Percentiles rank a stretch among this genome's conserved stretches.
Evolutionary conservation across 1,284 basidiomycete species (phyloP).

Genomic region (Rhodotorula sp.): DNA sequence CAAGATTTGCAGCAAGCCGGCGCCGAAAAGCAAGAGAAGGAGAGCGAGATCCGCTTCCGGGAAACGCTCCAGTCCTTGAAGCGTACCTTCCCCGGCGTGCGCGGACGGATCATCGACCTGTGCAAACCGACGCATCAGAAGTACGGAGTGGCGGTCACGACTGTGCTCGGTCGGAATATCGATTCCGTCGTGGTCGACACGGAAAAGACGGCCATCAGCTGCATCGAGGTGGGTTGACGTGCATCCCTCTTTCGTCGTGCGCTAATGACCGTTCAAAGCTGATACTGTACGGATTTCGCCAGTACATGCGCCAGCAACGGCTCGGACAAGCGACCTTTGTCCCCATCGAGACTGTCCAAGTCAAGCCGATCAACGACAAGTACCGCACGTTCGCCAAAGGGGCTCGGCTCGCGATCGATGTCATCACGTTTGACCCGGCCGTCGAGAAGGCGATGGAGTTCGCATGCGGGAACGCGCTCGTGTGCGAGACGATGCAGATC

Average conservation of each 20-base stretch:
- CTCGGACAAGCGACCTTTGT: slow-evolving; percentile 95
- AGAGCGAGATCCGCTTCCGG: slow-evolving; percentile 77
- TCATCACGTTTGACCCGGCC: slow-evolving; percentile 80
- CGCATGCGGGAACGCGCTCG: slow-evolving; percentile 89
- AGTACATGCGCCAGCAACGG: slow-evolving; percentile 94
- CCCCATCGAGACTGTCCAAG: slow-evolving; percentile 92
- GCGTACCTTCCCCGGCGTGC: slow-evolving; percentile 71
- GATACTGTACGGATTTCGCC: slow-evolving; percentile 1
- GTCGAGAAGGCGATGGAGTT: slow-evolving; percentile 93
- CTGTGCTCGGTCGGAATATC: slow-evolving; percentile 90
- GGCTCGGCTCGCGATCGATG: slow-evolving; percentile 88
- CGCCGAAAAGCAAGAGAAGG: slow-evolving; percentile 78
- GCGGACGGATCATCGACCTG: slow-evolving; percentile 82
- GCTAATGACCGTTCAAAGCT: not conserved
- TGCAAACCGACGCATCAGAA: slow-evolving; percentile 90
- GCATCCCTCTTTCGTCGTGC: too few relatives aligned
- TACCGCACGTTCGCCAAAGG: slow-evolving; percentile 87
- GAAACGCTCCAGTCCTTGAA: slow-evolving; percentile 81
- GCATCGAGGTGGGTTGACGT: slow-evolving; percentile 70
- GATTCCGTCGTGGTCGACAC: slow-evolving; percentile 95
- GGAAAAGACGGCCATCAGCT: slow-evolving; percentile 94
- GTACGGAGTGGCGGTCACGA: slow-evolving; percentile 89
- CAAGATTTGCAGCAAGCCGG: slow-evolving; percentile 83
- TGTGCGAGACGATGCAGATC: slow-evolving; percentile 92
- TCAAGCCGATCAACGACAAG: slow-evolving; percentile 90